Evolutionary conservation across 495 filamentous ascomycete species (phyloP), one percentile per base, ranked within the genome.

Genomic region (Darksidea phi): DNA sequence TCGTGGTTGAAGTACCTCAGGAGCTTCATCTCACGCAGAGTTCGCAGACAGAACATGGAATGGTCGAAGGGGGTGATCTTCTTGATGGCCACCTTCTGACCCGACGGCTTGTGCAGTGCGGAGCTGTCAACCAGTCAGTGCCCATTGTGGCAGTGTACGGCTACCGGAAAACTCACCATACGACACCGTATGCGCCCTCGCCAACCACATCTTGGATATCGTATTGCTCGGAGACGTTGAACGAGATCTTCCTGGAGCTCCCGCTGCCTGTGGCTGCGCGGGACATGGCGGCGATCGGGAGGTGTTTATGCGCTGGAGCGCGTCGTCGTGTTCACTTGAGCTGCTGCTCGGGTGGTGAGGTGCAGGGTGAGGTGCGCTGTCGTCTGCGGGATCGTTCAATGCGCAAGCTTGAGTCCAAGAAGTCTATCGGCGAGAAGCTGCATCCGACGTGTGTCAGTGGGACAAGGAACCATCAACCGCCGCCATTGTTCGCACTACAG

Each of bases 61-160:
- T 97, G 93, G 67, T 98, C 94, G 77, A 97, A 97, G 0, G 94
- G 95, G 1, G 92, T 97, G 69, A 99, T 99, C 82, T 99, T 99
- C 80, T 99, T 99, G 79, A 99, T 99, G 26, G 95, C 95, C 50
- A 99, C 95, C 78, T 97, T 97, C 77, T 99, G 95, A 64, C 91
- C 86, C 2, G 95, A 97, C 5, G 95, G 95, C 79, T 97, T 97
- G 79, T 99, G 95, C 62, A 97, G 86, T 25, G 95, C 95, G 48
- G 95, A 99, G 78, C 92, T 96, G 65, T n/a, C 61, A 59, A 43
- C 7, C 12, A 8, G 41, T 66, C 38, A 66, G 63, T 37, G 43
- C 10, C 2, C 17, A 32, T 32, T 26, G 37, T 23, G 8, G 4
- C 25, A 42, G 28, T 13, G 1, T 21, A n/a, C 36, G 36, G 2